Evolutionary conservation across 345 rosid genomes (phyloP).

Genomic region (Populus simonii): DNA sequence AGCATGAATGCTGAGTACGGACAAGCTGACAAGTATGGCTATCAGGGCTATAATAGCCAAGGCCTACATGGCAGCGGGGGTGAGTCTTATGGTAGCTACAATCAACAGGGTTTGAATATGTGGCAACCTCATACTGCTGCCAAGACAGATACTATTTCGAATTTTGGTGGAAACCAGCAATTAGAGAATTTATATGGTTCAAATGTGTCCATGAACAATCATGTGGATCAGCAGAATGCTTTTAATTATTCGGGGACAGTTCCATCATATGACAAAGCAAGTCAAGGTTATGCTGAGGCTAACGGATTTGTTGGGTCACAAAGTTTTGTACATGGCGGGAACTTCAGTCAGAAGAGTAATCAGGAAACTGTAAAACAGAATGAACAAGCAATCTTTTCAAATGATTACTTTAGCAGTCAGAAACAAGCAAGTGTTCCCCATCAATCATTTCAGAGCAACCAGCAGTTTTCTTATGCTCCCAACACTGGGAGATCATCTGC

Average conservation of each 20-base stretch:
- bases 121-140: slow-evolving; percentile 52
- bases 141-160: slow-evolving; percentile 29
- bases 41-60: slow-evolving; percentile 41
- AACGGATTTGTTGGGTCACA: slow-evolving; percentile 48
- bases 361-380: slow-evolving; percentile 47
- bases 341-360: slow-evolving; percentile 46
- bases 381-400: slow-evolving; percentile 46
- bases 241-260: slow-evolving; percentile 29
- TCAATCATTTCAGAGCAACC: slow-evolving; percentile 53
- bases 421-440: slow-evolving; percentile 35
- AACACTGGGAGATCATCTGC: slow-evolving; percentile 68
- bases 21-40: slow-evolving; percentile 36
- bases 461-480: slow-evolving; percentile 56
- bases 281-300: slow-evolving; percentile 42
- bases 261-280: slow-evolving; percentile 35
- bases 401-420: slow-evolving; percentile 51
- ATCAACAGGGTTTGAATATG: slow-evolving; percentile 35
- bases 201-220: slow-evolving; percentile 38
- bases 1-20: slow-evolving; percentile 37
- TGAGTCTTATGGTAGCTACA: slow-evolving; percentile 44
- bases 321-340: slow-evolving; percentile 39
- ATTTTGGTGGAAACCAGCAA: slow-evolving; percentile 48
- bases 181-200: slow-evolving; percentile 41
- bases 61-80: slow-evolving; percentile 49
- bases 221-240: slow-evolving; percentile 33